Conservation (phyloP, 768 basidiomycete species). For the Leccinum variicolor region DNA sequence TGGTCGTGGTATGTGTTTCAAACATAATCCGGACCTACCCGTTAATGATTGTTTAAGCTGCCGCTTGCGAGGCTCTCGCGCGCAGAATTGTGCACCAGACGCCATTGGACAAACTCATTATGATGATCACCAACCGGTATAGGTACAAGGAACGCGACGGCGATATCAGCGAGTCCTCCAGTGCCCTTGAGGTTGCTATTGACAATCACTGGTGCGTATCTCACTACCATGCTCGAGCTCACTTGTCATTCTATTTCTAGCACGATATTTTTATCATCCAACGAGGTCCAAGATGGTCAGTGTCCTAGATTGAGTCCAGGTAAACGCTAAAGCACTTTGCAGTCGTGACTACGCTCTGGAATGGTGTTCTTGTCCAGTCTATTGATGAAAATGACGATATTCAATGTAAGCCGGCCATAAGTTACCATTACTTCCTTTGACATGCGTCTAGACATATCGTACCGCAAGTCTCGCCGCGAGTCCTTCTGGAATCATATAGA, state of each 20-base stretch:
- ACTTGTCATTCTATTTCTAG: constrained; percentile 34
- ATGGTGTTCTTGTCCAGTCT: constrained; percentile 75
- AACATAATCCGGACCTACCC: neutral
- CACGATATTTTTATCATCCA: constrained; percentile 81
- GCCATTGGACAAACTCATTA: constrained; percentile 57
- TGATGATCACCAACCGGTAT: constrained; percentile 78
- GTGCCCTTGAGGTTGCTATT: constrained; percentile 86
- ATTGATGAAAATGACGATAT: constrained; percentile 74
- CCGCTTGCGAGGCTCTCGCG: constrained; percentile 82
- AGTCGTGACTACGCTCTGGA: constrained; percentile 85
- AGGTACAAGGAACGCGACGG: constrained; percentile 71
- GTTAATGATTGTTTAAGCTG: constrained; percentile 41
- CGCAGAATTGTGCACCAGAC: constrained; percentile 72
- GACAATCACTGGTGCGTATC: constrained; percentile 75
- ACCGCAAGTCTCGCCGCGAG: constrained; percentile 48
- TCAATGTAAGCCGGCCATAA: constrained; percentile 51
- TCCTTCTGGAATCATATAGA: constrained; percentile 72
- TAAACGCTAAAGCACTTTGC: constrained; percentile 5
- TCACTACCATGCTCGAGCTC: neutral
- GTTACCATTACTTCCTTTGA: constrained; percentile 3
- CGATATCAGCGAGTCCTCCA: constrained; percentile 67
- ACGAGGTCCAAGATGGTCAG: constrained; percentile 77
- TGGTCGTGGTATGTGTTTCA: constrained; percentile 57
- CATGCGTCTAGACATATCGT: constrained; percentile 56
- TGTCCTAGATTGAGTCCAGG: neutral